Base-by-base conservation (phyloP, 1,284 basidiomycete genomes). In the Xerocomus cyaneibrunnescens region DNA sequence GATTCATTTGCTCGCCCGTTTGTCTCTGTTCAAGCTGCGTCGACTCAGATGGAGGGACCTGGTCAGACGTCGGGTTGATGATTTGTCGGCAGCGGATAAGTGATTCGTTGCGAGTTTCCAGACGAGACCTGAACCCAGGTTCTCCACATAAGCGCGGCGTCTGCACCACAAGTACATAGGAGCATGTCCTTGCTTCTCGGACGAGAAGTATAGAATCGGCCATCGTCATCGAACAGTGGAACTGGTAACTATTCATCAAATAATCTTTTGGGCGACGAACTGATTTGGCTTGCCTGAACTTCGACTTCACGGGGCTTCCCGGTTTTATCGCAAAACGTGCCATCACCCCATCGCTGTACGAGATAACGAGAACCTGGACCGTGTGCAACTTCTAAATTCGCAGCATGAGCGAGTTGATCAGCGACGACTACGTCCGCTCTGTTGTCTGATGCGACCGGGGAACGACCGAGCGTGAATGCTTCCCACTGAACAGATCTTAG, bases 191-290 rank as follows among this genome's bases (percentile, higher is more conserved):
- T 19, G 92, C 81, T 75, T 98, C 94, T 67, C 94, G 93, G 62
- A 98, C 85, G 65, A 94, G 87, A 48, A 92, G 81, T 63, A 97
- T 92, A 14, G 80, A 82, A 72, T 92, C 88, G 35, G 88, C 84
- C 72, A 88, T 89, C 49, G 88, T 89, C 87, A 92, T 92, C 55
- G 90, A 92, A 73, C 94, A 98, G 72, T 98, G 94, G 69, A 95
- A 94, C 89, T 94, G 67, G 53, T 51, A 42, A 50, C 35, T 30
- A 17, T 50, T 58, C 44, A 55, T 55, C 51, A 50, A 57, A 32
- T 50, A 52, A 45, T 40, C n/a, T 45, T 55, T 27, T 8, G 34
- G 45, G 51, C 23, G 50, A 51, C 39, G 28, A 51, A 40, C 7
- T 43, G 48, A 45, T 53, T 32, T 41, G 19, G 61, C 80, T 60